Conservation (phyloP, 2,329 filamentous ascomycete species). For the Apiospora saccharicola region DNA sequence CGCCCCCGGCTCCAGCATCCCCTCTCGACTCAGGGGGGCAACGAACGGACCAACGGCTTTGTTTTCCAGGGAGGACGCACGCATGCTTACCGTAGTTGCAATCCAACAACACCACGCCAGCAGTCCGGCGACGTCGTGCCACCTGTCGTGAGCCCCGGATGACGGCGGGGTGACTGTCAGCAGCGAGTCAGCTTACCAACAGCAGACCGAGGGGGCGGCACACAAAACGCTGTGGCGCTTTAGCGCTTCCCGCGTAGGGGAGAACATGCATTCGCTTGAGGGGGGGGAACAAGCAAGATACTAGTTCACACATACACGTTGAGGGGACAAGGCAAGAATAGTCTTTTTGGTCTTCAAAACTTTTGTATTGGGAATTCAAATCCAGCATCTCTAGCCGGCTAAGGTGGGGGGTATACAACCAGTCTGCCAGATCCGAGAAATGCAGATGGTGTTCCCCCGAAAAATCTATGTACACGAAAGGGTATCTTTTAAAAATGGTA, state of each 20-base stretch:
- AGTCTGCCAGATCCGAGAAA: background rate
- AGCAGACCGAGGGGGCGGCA: background rate
- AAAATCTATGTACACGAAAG: conserved; percentile 25
- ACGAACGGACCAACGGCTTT: background rate
- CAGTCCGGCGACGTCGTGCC: conserved; percentile 8
- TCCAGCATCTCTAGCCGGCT: conserved; percentile 3
- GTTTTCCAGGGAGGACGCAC: background rate
- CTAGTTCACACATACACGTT: background rate
- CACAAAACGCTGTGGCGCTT: background rate
- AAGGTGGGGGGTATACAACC: background rate
- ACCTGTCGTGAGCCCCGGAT: background rate
- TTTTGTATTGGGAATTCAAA: background rate
- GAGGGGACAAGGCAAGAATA: background rate
- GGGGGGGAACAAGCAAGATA: no score
- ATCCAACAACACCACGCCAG: background rate
- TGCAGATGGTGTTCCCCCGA: background rate
- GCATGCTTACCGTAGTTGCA: background rate
- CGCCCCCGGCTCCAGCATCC: background rate
- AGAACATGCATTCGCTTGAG: background rate
- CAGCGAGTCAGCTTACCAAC: conserved; percentile 10
- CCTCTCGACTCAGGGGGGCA: background rate
- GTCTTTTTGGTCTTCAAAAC: background rate
- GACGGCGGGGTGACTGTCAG: background rate
- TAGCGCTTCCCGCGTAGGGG: background rate
- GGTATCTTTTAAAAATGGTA: conserved; percentile 11